Percentiles rank a stretch among this genome's conserved stretches.
These are phyloP conservation scores for thale cress (Arabidopsis thaliana) DNA, from an alignment of 345 rosid genomes.

Conservation along the genomic window DNA sequence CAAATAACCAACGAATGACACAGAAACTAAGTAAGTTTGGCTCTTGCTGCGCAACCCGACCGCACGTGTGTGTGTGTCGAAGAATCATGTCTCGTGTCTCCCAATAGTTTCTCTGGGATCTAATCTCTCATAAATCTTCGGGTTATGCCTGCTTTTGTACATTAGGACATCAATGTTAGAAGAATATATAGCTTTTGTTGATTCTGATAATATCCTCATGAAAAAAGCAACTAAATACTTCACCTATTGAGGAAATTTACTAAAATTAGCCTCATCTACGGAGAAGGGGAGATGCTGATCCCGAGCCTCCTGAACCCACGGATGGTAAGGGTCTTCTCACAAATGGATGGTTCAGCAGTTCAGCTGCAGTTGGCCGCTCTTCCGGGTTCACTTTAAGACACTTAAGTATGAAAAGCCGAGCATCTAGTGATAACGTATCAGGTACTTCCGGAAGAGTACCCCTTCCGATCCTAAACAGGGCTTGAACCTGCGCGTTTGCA, in stretches of 20 bases:
- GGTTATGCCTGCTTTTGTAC: slow-evolving; percentile 20
- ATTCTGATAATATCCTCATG: neutral
- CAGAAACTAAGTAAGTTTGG: neutral
- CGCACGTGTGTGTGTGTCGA: slow-evolving; percentile 3
- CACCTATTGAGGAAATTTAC: slow-evolving; percentile 23
- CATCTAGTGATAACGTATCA: slow-evolving; percentile 62
- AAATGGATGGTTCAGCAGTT: slow-evolving; percentile 76
- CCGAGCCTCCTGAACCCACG: slow-evolving; percentile 32
- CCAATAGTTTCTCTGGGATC: slow-evolving; percentile 14
- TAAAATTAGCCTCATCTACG: slow-evolving; percentile 25
- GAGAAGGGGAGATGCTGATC: slow-evolving; percentile 18
- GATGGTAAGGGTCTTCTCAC: slow-evolving; percentile 58
- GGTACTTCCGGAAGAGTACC: slow-evolving; percentile 75
- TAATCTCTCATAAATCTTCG: slow-evolving; percentile 24
- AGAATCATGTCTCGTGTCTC: slow-evolving; percentile 28
- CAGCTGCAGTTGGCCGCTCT: slow-evolving; percentile 74
- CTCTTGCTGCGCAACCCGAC: neutral
- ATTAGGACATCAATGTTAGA: slow-evolving; percentile 13
- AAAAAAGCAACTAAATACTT: neutral
- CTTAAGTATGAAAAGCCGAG: slow-evolving; percentile 65
- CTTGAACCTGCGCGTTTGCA: slow-evolving; percentile 59
- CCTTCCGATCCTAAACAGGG: slow-evolving; percentile 76
- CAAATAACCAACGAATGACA: neutral
- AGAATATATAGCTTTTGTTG: slow-evolving; percentile 6
- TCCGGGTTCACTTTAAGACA: slow-evolving; percentile 73